A percentile compares a stretch with the other conserved stretches of the same genome.
Conservation (phyloP, 192 early-diverging fungal species). For the Mortierella claussenii region DNA sequence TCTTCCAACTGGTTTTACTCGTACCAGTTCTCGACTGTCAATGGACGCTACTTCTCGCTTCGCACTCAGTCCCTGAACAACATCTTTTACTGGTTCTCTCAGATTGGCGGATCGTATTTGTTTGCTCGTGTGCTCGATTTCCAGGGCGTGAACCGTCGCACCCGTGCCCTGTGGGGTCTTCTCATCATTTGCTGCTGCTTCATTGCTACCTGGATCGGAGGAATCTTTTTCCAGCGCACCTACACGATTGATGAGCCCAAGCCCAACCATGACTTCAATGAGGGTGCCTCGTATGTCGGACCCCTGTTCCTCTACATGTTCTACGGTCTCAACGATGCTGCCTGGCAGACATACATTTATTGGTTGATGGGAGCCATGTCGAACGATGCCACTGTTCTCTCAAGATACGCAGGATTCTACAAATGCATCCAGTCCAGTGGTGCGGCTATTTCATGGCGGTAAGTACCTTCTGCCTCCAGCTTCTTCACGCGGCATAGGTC, state of each 20-base stretch:
- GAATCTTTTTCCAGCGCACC: slow-evolving; percentile 66
- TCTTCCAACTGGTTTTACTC: slow-evolving; percentile 86
- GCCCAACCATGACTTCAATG: slow-evolving; percentile 57
- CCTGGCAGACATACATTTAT: slow-evolving; percentile 82
- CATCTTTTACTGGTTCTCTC: slow-evolving; percentile 80
- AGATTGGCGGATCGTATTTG: slow-evolving; percentile 73
- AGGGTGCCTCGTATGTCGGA: slow-evolving; percentile 59
- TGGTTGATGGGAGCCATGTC: slow-evolving; percentile 90
- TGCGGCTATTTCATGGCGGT: slow-evolving; percentile 71
- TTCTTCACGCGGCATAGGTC: no score
- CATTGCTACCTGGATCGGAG: slow-evolving; percentile 74
- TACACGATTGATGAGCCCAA: slow-evolving; percentile 53
- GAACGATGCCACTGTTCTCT: slow-evolving; percentile 78
- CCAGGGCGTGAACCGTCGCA: slow-evolving; percentile 61
- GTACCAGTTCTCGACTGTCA: slow-evolving; percentile 70
- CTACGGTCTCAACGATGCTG: slow-evolving; percentile 83
- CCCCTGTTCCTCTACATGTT: slow-evolving; percentile 76
- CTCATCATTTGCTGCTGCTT: slow-evolving; percentile 58
- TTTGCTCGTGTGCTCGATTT: slow-evolving; percentile 78
- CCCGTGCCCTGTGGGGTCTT: slow-evolving; percentile 72
- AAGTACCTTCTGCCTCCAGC: not conserved
- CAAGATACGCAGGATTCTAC: slow-evolving; percentile 88
- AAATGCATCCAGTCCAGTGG: slow-evolving; percentile 89
- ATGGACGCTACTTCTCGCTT: slow-evolving; percentile 73
- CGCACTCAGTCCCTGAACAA: slow-evolving; percentile 80